Evolutionary conservation across 192 early-diverging fungal species (phyloP).

Genomic region (Coemansia sp.): DNA sequence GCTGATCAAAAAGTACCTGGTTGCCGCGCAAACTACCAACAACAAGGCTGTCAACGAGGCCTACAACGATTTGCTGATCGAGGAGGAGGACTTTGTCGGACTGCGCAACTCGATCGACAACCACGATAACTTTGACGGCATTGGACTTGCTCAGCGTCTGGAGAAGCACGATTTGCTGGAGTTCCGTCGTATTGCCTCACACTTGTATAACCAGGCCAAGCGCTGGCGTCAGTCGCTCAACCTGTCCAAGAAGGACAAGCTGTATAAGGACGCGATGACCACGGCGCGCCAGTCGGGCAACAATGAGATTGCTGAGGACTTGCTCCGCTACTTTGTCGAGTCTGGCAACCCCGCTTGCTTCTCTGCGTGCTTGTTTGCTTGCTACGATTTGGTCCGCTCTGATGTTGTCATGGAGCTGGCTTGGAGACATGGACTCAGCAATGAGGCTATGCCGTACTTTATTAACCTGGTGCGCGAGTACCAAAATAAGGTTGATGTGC

Average conservation of each 20-base stretch:
- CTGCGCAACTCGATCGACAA: slow-evolving; percentile 93
- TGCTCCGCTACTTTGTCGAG: slow-evolving; percentile 95
- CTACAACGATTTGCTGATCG: slow-evolving; percentile 95
- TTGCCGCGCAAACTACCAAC: slow-evolving; percentile 93
- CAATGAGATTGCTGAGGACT: slow-evolving; percentile 90
- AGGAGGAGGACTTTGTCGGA: slow-evolving; percentile 96
- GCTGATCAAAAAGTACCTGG: slow-evolving; percentile 94
- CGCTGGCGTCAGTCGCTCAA: slow-evolving; percentile 95
- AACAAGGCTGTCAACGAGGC: slow-evolving; percentile 95
- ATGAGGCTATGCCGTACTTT: slow-evolving; percentile 98
- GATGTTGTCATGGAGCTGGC: slow-evolving; percentile 94
- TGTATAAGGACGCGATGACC: slow-evolving; percentile 99
- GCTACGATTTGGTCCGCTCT: slow-evolving; percentile 93
- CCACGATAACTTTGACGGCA: slow-evolving; percentile 94
- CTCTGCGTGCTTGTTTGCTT: slow-evolving; percentile 89
- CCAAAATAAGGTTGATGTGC: slow-evolving; percentile 75
- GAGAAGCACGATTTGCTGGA: slow-evolving; percentile 97
- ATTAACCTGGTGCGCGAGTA: slow-evolving; percentile 91
- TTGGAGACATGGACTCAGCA: slow-evolving; percentile 87
- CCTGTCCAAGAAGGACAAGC: slow-evolving; percentile 95
- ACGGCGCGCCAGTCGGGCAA: slow-evolving; percentile 92
- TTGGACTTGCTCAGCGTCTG: slow-evolving; percentile 86
- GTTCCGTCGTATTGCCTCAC: slow-evolving; percentile 97
- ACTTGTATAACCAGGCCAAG: slow-evolving; percentile 95
- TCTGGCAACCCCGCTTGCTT: slow-evolving; percentile 92